Percentiles rank a stretch among this genome's conserved stretches.
phyloP scores from a whole-genome alignment of 176 grass and related monocot genomes.

The Raddia guianensis region DNA sequence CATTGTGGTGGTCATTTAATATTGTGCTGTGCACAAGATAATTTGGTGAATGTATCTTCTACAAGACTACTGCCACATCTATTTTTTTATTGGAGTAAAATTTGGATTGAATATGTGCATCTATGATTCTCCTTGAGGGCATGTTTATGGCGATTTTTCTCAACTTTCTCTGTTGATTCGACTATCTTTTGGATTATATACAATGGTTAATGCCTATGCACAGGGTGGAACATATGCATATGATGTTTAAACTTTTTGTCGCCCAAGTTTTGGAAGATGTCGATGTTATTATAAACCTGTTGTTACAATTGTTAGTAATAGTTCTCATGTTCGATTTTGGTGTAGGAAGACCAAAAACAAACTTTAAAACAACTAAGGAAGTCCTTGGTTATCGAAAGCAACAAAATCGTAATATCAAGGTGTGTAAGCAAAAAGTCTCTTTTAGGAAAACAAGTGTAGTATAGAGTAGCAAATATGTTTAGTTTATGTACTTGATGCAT shows the following conservation, averaged over 20 bases:
- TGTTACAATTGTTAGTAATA: slow-evolving; percentile 17
- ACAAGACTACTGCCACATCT: not conserved
- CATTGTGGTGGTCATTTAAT: not conserved
- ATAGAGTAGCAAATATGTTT: no score
- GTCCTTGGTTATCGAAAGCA: slow-evolving; percentile 70
- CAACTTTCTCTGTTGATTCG: not conserved
- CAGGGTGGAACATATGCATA: not conserved
- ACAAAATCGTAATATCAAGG: no score
- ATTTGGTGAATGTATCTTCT: not conserved
- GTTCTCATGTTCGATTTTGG: slow-evolving; percentile 32
- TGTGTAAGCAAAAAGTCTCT: no score
- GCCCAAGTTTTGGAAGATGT: no score
- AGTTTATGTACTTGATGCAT: no score
- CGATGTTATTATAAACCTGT: not conserved
- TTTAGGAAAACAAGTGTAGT: no score
- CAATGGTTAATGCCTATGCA: not conserved
- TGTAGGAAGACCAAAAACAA: slow-evolving; percentile 87
- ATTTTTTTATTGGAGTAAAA: not conserved
- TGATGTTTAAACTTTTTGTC: slow-evolving; percentile 16
- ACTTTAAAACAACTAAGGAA: slow-evolving; percentile 90
- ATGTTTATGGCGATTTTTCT: not conserved
- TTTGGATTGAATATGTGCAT: not conserved
- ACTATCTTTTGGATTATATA: not conserved
- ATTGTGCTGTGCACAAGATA: not conserved
- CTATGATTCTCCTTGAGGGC: slow-evolving; percentile 12